These are phyloP conservation scores for Allium cepa DNA, from an alignment of 106 monocot species.

Conservation along the genomic window DNA sequence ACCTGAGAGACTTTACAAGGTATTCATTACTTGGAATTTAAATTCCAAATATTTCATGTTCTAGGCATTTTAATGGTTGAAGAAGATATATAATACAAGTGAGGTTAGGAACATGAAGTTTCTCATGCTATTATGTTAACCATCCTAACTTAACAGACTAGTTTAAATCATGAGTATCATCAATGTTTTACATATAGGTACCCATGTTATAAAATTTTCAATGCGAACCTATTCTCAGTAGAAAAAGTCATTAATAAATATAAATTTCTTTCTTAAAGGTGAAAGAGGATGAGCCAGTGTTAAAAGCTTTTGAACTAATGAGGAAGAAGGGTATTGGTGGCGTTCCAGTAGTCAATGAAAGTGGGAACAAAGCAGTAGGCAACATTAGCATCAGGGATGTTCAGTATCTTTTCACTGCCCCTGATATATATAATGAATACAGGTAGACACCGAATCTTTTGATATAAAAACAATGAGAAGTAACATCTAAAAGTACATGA, in stretches of 20 bases:
- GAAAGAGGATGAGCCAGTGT: conserved; percentile 72
- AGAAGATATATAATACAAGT: not conserved
- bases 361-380: conserved; percentile 52
- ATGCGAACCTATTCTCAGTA: too few relatives aligned
- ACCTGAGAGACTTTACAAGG: conserved; percentile 68
- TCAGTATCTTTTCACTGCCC: conserved; percentile 81
- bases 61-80: not conserved
- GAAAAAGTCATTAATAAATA: too few relatives aligned
- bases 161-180: too few relatives aligned
- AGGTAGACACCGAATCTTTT: conserved; percentile 25
- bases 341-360: conserved; percentile 67
- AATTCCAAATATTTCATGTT: not conserved
- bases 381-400: conserved; percentile 98
- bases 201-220: too few relatives aligned
- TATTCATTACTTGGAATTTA: not conserved
- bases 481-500: too few relatives aligned
- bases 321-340: conserved; percentile 73
- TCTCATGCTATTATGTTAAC: too few relatives aligned
- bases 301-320: conserved; percentile 83
- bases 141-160: too few relatives aligned
- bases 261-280: conserved; percentile 27
- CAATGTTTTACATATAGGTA: too few relatives aligned
- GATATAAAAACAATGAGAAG: too few relatives aligned
- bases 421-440: conserved; percentile 86
- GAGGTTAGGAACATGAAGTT: too few relatives aligned